Base-by-base conservation (phyloP, 768 basidiomycete species). In the Tremella yokohamensis region DNA sequence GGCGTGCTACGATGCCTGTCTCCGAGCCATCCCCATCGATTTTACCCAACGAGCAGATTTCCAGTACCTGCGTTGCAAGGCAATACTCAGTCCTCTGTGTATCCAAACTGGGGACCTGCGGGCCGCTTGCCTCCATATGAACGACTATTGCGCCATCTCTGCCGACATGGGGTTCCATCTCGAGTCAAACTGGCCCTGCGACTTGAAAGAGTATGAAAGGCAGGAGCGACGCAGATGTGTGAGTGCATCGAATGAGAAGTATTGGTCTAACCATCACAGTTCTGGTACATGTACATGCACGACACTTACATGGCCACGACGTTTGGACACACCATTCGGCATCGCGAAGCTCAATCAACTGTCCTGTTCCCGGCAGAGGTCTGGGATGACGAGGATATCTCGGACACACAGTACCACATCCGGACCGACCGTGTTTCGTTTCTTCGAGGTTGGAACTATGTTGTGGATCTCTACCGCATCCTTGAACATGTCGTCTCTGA, bases 351-450 rank as follows among this genome's bases (percentile, higher is more conserved):
- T 2, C 61, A 70, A 56, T 50, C 26, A 16, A 63, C 49, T 24
- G 69, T 70, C 1, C 54, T 52, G 18, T 70, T 67, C 53, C 69
- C 69, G 3, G 40, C 63, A 26, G 69, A 70, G 45, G 65, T 69
- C 9, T 19, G 42, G 12, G 49, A 57, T 42, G 66, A 68, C 39
- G 57, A 65, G 19, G 58, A 66, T 19, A 66, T 66, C 54, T 6
- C 29, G 6, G 29, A 34, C 29, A 34, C 29, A 4, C 57, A 8
- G 9, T 37, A 22, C 34, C 26, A 9, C 12, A 34, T 34, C 29
- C 29, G 29, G 29, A 59, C 62, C 9, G 48, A 57, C 1, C 40
- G 44, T 25, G 16, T 47, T 7, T 66, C 68, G 8, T 66, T 60
- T 40, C 19, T 70, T 8, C 40, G 34, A 3, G 69, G 69, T 7